Percentiles rank a stretch among this genome's conserved stretches.
Conservation (phyloP, 2,329 filamentous ascomycete species). For the Microcyclosporella mali region DNA sequence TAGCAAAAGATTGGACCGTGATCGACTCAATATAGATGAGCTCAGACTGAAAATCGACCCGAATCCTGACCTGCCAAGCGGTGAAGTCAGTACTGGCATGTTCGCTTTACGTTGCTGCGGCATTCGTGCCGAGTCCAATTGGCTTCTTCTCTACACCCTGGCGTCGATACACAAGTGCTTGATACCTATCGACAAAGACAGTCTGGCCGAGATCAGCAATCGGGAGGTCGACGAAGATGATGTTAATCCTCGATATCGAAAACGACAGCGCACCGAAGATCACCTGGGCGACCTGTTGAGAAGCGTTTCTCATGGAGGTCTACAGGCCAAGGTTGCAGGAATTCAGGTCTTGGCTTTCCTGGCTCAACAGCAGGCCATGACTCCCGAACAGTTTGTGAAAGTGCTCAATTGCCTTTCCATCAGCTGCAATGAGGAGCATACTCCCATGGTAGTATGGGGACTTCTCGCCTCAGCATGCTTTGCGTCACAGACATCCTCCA, state of each 20-base stretch:
- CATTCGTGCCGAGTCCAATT: slow-evolving; percentile 25
- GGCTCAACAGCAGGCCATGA: slow-evolving; percentile 32
- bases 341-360: slow-evolving; percentile 51
- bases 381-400: slow-evolving; percentile 10
- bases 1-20: slow-evolving; percentile 46
- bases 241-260: slow-evolving; percentile 22
- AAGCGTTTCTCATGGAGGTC: slow-evolving; percentile 32
- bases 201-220: slow-evolving; percentile 1
- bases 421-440: slow-evolving; percentile 57
- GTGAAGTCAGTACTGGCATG: slow-evolving; percentile 8
- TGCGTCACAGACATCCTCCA: slow-evolving; percentile 40
- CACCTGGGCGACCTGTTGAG: slow-evolving; percentile 37
- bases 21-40: slow-evolving; percentile 69
- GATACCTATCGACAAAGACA: not conserved
- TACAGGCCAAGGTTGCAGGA: slow-evolving; percentile 40
- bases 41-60: slow-evolving; percentile 42
- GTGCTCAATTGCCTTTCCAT: slow-evolving; percentile 12
- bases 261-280: slow-evolving; percentile 35
- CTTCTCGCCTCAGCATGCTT: slow-evolving; percentile 69
- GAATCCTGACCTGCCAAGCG: not conserved
- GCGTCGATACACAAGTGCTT: slow-evolving; percentile 29
- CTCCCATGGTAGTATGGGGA: slow-evolving; percentile 67
- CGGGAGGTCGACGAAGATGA: slow-evolving; percentile 11
- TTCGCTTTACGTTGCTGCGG: slow-evolving; percentile 29
- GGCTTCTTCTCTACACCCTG: slow-evolving; percentile 37